phyloP scores from a whole-genome alignment of 2,329 filamentous ascomycete genomes.

The Ploettnerulaceae sp. region DNA sequence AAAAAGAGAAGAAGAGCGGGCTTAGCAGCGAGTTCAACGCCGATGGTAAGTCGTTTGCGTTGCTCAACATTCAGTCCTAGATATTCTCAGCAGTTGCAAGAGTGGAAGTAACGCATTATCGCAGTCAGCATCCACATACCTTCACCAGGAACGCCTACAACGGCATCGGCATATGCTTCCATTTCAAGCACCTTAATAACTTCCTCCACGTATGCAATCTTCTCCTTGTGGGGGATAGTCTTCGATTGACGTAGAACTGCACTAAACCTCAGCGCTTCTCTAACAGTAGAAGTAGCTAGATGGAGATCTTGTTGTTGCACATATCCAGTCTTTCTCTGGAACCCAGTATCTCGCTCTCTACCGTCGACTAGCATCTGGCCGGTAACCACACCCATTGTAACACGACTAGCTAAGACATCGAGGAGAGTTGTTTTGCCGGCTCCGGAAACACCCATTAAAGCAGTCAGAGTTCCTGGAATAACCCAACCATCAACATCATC shows the following conservation, averaged over 20 bases:
- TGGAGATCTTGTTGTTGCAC: conserved; percentile 70
- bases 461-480: conserved; percentile 84
- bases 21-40: conserved; percentile 87
- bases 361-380: conserved; percentile 72
- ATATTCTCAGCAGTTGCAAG: not conserved
- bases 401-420: conserved; percentile 69
- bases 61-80: conserved; percentile 59
- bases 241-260: conserved; percentile 75
- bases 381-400: conserved; percentile 54
- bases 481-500: conserved; percentile 91
- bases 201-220: conserved; percentile 83
- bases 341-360: conserved; percentile 53
- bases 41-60: conserved; percentile 77
- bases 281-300: conserved; percentile 74
- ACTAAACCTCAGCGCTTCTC: conserved; percentile 80
- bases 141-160: conserved; percentile 84
- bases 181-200: conserved; percentile 88
- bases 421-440: conserved; percentile 82
- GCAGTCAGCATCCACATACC: not conserved
- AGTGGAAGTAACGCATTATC: conserved; percentile 49
- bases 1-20: conserved; percentile 83
- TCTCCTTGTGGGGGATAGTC: conserved; percentile 67
- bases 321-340: conserved; percentile 66
- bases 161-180: conserved; percentile 81
- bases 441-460: conserved; percentile 74